phyloP scores from a whole-genome alignment of 345 rosid genomes.

The Citropsis articulata region DNA sequence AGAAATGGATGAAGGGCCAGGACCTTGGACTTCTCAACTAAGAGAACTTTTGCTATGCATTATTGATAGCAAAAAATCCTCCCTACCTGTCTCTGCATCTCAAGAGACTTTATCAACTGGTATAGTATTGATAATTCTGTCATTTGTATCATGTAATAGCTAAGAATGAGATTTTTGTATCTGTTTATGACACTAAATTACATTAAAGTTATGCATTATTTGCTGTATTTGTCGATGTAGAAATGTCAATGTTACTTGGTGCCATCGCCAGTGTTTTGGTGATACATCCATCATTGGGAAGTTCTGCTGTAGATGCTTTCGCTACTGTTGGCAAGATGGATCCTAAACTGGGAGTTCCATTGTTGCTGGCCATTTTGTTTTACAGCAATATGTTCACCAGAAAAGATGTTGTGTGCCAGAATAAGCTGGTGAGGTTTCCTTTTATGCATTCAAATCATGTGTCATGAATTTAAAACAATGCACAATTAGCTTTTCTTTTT shows the following conservation, averaged over 20 bases:
- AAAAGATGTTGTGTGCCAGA: constrained; percentile 36
- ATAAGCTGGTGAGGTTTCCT: constrained; percentile 57
- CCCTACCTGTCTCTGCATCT: constrained; percentile 35
- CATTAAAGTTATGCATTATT: neutral
- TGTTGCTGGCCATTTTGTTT: constrained; percentile 71
- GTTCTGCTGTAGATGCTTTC: constrained; percentile 58
- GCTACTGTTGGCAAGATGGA: constrained; percentile 55
- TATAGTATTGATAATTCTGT: constrained; percentile 13
- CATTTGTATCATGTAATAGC: neutral
- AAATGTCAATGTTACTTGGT: constrained; percentile 60
- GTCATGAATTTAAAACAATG: constrained; percentile 10
- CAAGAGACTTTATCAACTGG: constrained; percentile 40
- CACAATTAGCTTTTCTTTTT: constrained; percentile 14
- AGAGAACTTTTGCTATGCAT: constrained; percentile 49
- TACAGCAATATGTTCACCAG: constrained; percentile 67
- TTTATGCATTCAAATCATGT: constrained; percentile 9
- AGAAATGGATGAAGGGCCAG: constrained; percentile 30
- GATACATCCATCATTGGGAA: constrained; percentile 61
- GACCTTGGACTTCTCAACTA: constrained; percentile 65
- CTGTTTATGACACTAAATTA: neutral
- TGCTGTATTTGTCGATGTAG: constrained; percentile 26
- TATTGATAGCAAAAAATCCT: constrained; percentile 48
- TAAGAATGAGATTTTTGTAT: neutral
- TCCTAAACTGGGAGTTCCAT: constrained; percentile 69
- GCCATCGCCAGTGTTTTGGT: constrained; percentile 65